Conservation (phyloP, 2,329 filamentous ascomycete species). For the Peltaster fructicola region DNA sequence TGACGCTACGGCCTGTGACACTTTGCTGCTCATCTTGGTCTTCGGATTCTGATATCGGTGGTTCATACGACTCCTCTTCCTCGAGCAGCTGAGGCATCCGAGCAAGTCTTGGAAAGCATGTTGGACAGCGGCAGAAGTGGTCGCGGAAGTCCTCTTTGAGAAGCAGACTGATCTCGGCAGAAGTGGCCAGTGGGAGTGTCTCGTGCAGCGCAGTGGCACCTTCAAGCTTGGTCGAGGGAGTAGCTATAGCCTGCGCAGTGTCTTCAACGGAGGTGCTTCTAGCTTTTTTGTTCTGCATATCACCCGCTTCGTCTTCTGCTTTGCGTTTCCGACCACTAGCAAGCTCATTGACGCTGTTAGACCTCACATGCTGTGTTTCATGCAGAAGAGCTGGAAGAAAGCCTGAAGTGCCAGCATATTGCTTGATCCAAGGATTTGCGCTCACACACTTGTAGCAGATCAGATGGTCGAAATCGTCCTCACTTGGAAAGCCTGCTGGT, state of each 20-base stretch:
- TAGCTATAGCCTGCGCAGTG: background rate
- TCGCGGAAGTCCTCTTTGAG: constrained; percentile 62
- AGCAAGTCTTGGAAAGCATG: constrained; percentile 60
- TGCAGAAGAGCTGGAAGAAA: constrained; percentile 55
- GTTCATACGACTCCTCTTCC: constrained; percentile 88
- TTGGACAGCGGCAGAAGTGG: constrained; percentile 61
- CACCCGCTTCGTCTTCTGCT: constrained; percentile 22
- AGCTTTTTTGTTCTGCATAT: no score
- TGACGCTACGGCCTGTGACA: constrained; percentile 30
- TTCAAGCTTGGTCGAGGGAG: constrained; percentile 1
- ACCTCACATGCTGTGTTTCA: background rate
- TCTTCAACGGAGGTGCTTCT: background rate
- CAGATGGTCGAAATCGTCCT: constrained; percentile 78
- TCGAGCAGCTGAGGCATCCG: constrained; percentile 69
- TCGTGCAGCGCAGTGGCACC: constrained; percentile 8
- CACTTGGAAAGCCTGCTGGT: constrained; percentile 71
- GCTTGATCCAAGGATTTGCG: constrained; percentile 78
- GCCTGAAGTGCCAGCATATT: constrained; percentile 61
- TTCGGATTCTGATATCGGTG: constrained; percentile 51
- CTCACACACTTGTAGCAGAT: constrained; percentile 90
- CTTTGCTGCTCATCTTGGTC: constrained; percentile 33
- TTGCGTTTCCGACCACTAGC: no score
- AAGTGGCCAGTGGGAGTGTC: constrained; percentile 38
- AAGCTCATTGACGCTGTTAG: constrained; percentile 6
- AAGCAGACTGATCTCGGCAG: constrained; percentile 61